These are phyloP conservation scores for Citrus inodora DNA, from an alignment of 345 rosid genomes.

Conservation along the genomic window DNA sequence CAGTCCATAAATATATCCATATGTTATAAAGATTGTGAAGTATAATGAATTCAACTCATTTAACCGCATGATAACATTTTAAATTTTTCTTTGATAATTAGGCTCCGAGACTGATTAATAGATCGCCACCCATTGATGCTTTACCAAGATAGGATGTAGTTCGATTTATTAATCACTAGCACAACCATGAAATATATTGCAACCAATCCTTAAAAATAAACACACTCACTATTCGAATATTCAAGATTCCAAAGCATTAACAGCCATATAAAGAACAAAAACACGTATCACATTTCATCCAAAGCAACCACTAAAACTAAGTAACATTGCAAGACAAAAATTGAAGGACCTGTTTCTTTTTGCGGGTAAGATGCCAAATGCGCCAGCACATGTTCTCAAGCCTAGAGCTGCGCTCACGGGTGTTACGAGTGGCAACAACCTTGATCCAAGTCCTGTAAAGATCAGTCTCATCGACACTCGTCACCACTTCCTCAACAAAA, in stretches of 20 bases:
- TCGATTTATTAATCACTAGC: not conserved
- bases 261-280: not conserved
- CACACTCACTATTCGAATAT: not conserved
- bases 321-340: not conserved
- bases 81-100: not conserved
- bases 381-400: slow-evolving; percentile 99
- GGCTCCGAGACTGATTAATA: not conserved
- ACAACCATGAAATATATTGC: too few species aligned
- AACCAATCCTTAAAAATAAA: too few species aligned
- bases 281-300: not conserved
- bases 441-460: slow-evolving; percentile 90
- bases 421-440: slow-evolving; percentile 91
- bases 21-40: not conserved
- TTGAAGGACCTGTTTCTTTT: slow-evolving; percentile 81
- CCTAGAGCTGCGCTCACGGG: slow-evolving; percentile 89
- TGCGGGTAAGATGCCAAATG: slow-evolving; percentile 97
- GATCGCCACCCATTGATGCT: not conserved
- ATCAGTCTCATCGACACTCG: slow-evolving; percentile 90
- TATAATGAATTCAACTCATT: not conserved
- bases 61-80: not conserved
- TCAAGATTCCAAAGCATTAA: not conserved
- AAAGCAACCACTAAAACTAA: not conserved
- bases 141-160: not conserved
- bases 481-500: slow-evolving; percentile 93
- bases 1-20: not conserved